Evolutionary conservation across 345 rosid genomes (phyloP), one percentile per base, ranked within the genome.

Genomic region (Pistacia atlantica): DNA sequence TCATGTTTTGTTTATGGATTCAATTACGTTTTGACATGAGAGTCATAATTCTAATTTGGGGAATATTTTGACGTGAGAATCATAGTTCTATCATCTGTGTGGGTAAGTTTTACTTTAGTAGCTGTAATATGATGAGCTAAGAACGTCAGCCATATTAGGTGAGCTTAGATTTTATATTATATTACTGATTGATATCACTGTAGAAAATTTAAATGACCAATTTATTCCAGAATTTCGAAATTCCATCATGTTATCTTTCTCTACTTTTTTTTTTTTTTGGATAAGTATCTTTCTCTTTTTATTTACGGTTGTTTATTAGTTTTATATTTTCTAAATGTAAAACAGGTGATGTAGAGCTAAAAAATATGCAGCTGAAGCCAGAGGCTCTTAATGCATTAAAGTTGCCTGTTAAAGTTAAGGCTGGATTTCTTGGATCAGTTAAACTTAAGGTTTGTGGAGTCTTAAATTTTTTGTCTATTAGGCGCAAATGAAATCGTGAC

Each of bases 341-440:
- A 76, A 75, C 86, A 95, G 99, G 99, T 62, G 87, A 95, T 90
- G 97, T 93, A 28, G 98, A 91, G 86, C 90, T 95, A 77, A 93
- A 90, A 68, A 95, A 95, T 82, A 95, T 95, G 99, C 98, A 95
- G 75, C 78, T 95, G 77, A 93, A 93, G 88, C 98, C 99, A 13
- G 99, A 95, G 90, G 99, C 99, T 42, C 96, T 95, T 31, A 93
- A 93, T 83, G 97, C 98, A 45, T 84, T 95, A 77, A 92, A 95
- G 75, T 85, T 95, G 84, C 99, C 99, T n/a, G 93, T 95, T 77
- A 93, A 83, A 88, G 99, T 95, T 76, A 95, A 95, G 86, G 98
- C 97, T 46, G 99, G 99, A 69, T 95, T 95, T 86, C 99, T 95
- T 81, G 99, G 99, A 77, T 95, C 98, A 4, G 99, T 95, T 59